Base-by-base conservation (phyloP, 306 rosid species). In the Corylus avellana region DNA sequence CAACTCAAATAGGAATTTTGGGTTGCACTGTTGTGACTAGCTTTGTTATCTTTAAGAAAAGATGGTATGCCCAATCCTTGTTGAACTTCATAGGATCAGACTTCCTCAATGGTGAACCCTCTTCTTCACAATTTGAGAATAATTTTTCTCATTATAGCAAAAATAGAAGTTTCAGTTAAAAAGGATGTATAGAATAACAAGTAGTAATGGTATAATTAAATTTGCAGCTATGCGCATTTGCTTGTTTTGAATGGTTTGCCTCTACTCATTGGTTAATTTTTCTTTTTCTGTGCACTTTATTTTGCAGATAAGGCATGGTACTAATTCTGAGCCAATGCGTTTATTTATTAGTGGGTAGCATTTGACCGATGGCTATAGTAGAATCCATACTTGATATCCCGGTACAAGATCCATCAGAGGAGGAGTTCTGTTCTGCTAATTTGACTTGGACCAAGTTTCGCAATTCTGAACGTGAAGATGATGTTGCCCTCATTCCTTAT, bases 401-500 rank as follows among this genome's bases (percentile, higher is more conserved):
- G 29, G 72, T 93, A 76, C 99, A 95, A 90, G 94, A 95, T 79
- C 99, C 98, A n/a, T 75, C 84, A 1, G 92, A 76, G 82, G 97
- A 91, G 62, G 98, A 95, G 50, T 93, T 95, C 67, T 89, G 89
- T 73, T 81, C 98, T 74, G 85, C 89, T 68, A 90, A 93, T 83
- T 82, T 95, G 88, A 89, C 84, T 64, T 93, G 99, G 98, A 91
- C 90, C 79, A 93, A 93, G 85, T 93, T 90, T 85, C 96, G 96
- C 42, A 89, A 76, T 83, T 76, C 83, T 13, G 94, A 95, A 76
- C 95, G 87, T 75, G 85, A 90, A 62, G 98, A 95, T 77, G 96
- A 89, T 27, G 98, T 88, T 78, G 98, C 97, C 20, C 92, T 93
- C 70, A 93, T 95, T 80, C 98, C 97, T 71, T 92, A 86, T 68